Base-by-base conservation (phyloP, 805 yeast species). In the Suhomyces xylopsoci region DNA sequence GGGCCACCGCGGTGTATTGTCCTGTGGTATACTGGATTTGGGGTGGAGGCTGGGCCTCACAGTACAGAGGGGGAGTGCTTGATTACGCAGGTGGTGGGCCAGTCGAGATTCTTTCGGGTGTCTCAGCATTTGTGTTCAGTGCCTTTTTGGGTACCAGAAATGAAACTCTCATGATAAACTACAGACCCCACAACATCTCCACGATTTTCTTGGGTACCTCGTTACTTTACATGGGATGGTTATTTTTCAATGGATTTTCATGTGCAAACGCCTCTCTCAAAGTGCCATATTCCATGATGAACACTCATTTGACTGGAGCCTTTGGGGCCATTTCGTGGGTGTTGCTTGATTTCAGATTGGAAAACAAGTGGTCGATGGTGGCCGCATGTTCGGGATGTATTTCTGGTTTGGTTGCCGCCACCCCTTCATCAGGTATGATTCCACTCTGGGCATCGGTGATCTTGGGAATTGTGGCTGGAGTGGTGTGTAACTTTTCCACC, bases 71-170 rank as follows among this genome's bases (percentile, higher is more conserved):
- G 84, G 97, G 96, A 5, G 98, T 86, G 1, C 76, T 93, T 49
- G 99, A 93, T 68, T 93, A 89, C 69, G 99, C 99, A 22, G 99
- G 99, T 28, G 98, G 98, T 52, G 97, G 97, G 0, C 96, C 97
- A 0, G 97, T 93, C 25, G 98, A 93, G 68, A 90, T 94, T 52
- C 79, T 89, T 28, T 85, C 96, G 22, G 98, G 98, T 55, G 87
- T 91, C 22, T 88, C 90, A 34, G 97, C 97, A 1, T 85, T 93
- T 61, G 96, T 89, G 5, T 86, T 86, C 60, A 83, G 91, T n/a
- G 84, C 82, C 52, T 87, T 87, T 57, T 70, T 89, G 50, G 97
- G 97, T 8, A 81, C 88, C 61, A 80, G 97, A 68, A 79, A 77
- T 54, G 77, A 85, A 77, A 77, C 94, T 73, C 77, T 87, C 54